phyloP scores from a whole-genome alignment of 2,329 filamentous ascomycete species.

The Neofusicoccum laricinum region DNA sequence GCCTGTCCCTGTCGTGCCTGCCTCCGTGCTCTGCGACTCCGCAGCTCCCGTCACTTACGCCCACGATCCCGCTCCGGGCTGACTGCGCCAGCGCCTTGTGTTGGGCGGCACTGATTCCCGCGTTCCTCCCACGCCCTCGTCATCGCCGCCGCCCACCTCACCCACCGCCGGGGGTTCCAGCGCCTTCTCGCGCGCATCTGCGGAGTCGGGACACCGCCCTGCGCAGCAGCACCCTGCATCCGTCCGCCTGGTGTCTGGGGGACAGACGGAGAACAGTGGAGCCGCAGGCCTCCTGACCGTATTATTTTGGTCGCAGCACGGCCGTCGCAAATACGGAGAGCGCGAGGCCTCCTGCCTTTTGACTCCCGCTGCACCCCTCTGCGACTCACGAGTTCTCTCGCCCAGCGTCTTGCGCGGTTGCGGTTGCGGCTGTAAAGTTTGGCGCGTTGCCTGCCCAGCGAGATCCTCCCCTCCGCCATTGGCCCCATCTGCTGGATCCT shows the following conservation, averaged over 20 bases:
- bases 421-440: slow-evolving; percentile 7
- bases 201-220: not conserved
- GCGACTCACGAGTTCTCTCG: not conserved
- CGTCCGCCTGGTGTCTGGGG: not conserved
- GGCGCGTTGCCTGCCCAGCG: slow-evolving; percentile 1
- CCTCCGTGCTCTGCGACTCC: not conserved
- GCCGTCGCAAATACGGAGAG: slow-evolving; percentile 1
- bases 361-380: not conserved
- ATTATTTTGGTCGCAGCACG: slow-evolving; percentile 14
- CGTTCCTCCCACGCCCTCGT: not conserved
- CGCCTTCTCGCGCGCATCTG: not conserved
- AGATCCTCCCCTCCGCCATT: slow-evolving; percentile 13
- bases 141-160: not conserved
- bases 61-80: not conserved
- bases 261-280: slow-evolving; percentile 8
- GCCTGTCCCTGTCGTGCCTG: not conserved
- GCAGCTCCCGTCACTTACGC: not conserved
- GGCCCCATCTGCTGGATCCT: slow-evolving; percentile 4
- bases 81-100: not conserved
- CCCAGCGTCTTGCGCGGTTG: not conserved
- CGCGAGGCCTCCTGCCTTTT: not conserved
- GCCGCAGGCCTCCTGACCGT: slow-evolving; percentile 9
- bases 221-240: not conserved
- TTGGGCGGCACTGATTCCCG: not conserved
- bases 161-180: not conserved